Evolutionary conservation across 495 filamentous ascomycete species (phyloP), one percentile per base, ranked within the genome.

Genomic region (Penicillium taxi): DNA sequence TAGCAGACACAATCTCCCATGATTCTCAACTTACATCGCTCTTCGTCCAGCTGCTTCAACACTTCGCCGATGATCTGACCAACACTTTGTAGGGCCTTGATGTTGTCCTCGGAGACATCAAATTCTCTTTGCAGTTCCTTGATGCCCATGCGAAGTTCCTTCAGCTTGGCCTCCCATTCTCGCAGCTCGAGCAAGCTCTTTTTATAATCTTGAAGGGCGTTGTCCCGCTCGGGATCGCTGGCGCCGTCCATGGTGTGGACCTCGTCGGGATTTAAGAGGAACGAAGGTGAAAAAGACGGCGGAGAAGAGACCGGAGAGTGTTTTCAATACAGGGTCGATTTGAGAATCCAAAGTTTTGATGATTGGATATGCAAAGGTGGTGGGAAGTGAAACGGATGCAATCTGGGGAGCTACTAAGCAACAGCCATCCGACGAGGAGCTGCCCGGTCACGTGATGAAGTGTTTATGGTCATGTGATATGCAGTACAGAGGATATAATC

Each of bases 41-140:
- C 91, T 47, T 99, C 91, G 57, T 99, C 91, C 23, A 99, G 75
- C 66, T 99, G 91, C 68, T 99, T 99, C 49, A 99, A 66, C 44
- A 99, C 91, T 62, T 99, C 91, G 42, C 91, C 91, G 61, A 99
- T 96, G 62, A 99, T 99, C 66, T 99, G 91, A 23, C 91, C 91
- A 21, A 99, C 91, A 66, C 93, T 96, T 72, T 99, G 91, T 50
- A 99, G 64, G 45, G 91, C 91, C 72, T 99, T 99, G 73, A 99
- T 96, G 69, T 96, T 96, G 44, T 99, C 93, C 63, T 99, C 91
- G 17, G 91, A 96, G 36, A 89, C 78, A 60, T 96, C 89, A 50
- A 88, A 96, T 42, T 96, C 89, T 44, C 84, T 87, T 52, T 94
- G 86, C 25, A 96, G 61, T 33, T 81, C 87, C 68, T 95, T 96